phyloP scores from a whole-genome alignment of 177 flowering plant species.

The Tripterygium wilfordii region DNA sequence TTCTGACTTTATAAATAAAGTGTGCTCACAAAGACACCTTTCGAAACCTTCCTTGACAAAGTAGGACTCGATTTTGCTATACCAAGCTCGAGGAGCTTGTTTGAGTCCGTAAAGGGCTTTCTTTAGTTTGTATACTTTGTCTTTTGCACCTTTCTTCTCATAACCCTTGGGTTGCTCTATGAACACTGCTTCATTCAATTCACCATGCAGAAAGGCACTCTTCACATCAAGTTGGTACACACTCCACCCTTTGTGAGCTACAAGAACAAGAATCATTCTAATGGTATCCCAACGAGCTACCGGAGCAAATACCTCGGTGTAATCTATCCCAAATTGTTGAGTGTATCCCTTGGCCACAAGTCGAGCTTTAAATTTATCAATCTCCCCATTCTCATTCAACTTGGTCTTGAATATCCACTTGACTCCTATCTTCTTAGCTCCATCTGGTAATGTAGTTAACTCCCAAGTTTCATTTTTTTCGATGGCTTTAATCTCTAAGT shows the following conservation, averaged over 20 bases:
- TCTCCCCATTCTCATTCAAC: too few species aligned
- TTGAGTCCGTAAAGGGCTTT: too few species aligned
- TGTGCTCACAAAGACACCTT: background rate
- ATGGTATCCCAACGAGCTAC: too few species aligned
- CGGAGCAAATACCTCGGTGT: too few species aligned
- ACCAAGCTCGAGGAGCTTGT: slow-evolving; percentile 7
- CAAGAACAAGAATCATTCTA: background rate
- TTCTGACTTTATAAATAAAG: background rate
- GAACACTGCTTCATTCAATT: background rate
- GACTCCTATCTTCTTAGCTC: background rate
- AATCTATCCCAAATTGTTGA: too few species aligned
- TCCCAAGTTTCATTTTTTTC: background rate
- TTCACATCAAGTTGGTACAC: slow-evolving; percentile 2
- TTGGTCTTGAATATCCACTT: too few species aligned
- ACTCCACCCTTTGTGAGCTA: background rate
- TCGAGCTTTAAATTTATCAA: too few species aligned
- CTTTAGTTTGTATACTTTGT: slow-evolving; percentile 8
- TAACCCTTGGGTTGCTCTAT: background rate
- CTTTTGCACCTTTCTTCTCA: background rate
- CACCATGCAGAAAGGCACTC: slow-evolving; percentile 2
- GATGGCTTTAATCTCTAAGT: background rate
- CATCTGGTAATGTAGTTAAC: background rate
- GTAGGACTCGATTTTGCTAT: background rate
- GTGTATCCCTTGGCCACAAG: too few species aligned
- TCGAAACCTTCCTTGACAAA: background rate